phyloP scores from a whole-genome alignment of 2,329 filamentous ascomycete genomes.

The Catunica adiposa region DNA sequence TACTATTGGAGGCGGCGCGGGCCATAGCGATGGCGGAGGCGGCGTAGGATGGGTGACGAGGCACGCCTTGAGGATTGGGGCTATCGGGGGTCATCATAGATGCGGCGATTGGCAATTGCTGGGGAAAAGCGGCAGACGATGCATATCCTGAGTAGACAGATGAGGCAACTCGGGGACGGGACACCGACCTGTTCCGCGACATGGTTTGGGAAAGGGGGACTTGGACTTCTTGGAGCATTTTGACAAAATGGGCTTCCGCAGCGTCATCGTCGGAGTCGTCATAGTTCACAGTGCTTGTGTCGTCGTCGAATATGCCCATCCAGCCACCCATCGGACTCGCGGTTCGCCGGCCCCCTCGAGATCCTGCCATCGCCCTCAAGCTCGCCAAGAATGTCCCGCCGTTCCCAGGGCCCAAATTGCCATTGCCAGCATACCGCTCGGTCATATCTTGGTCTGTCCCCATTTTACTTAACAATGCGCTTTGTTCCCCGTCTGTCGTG shows the following conservation, averaged over 20 bases:
- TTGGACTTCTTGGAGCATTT: slow-evolving; percentile 3
- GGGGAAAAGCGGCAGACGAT: not conserved
- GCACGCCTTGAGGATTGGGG: no score
- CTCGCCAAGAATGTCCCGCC: no score
- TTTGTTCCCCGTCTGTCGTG: no score
- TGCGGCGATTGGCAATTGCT: no score
- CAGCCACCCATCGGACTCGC: no score
- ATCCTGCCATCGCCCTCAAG: no score
- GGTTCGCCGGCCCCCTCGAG: not conserved
- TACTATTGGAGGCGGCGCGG: not conserved
- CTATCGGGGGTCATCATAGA: no score
- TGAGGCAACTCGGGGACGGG: not conserved
- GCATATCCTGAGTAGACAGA: slow-evolving; percentile 4
- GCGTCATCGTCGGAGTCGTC: slow-evolving; percentile 4
- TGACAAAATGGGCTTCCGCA: slow-evolving; percentile 7
- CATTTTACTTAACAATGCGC: no score
- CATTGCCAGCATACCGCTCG: no score
- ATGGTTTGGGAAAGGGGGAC: not conserved
- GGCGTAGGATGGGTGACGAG: not conserved
- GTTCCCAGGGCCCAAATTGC: no score
- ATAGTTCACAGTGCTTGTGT: not conserved
- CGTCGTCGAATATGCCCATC: not conserved
- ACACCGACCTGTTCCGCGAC: not conserved
- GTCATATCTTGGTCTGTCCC: no score
- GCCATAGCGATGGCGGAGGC: slow-evolving; percentile 7